Percentiles rank a stretch among this genome's conserved stretches.
Evolutionary conservation across 129 eudicot species (phyloP).

Genomic region (Deinandra increscens): DNA sequence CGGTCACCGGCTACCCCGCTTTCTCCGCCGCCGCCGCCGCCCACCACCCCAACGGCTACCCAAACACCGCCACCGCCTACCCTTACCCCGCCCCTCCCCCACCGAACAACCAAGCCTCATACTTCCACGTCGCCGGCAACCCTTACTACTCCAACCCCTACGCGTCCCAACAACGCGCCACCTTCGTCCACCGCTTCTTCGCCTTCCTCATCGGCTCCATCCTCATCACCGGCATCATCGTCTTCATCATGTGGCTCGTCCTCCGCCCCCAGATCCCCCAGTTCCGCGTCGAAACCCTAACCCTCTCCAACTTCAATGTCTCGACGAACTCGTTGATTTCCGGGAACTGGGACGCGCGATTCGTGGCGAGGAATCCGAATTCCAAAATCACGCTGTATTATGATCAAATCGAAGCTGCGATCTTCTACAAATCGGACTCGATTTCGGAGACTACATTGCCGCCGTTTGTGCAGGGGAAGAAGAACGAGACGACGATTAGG

Average conservation of each 20-base stretch:
- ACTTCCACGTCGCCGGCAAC: slow-evolving; percentile 43
- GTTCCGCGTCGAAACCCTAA: slow-evolving; percentile 56
- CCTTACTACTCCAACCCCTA: slow-evolving; percentile 42
- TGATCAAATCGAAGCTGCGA: slow-evolving; percentile 46
- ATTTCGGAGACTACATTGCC: slow-evolving; percentile 47
- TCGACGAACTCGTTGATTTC: slow-evolving; percentile 39
- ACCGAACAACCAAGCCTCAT: background rate
- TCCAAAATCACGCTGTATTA: slow-evolving; percentile 53
- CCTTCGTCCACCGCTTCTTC: slow-evolving; percentile 72
- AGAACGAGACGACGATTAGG: slow-evolving; percentile 37
- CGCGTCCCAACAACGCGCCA: slow-evolving; percentile 60
- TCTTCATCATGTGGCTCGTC: slow-evolving; percentile 73
- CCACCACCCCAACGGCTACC: slow-evolving; percentile 16
- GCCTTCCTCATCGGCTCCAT: slow-evolving; percentile 49
- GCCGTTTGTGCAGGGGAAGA: slow-evolving; percentile 66
- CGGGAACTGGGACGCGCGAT: slow-evolving; percentile 45
- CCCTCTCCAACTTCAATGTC: slow-evolving; percentile 52
- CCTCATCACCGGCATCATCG: slow-evolving; percentile 54
- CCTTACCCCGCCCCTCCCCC: slow-evolving; percentile 47
- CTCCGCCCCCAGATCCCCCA: slow-evolving; percentile 84
- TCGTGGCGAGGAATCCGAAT: slow-evolving; percentile 69
- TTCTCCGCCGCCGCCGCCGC: slow-evolving; percentile 34
- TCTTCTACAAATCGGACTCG: slow-evolving; percentile 36
- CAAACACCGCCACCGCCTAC: slow-evolving; percentile 44
- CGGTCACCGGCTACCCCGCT: slow-evolving; percentile 41